Percentiles rank a stretch among this genome's conserved stretches.
These are phyloP conservation scores for Boletus coccyginus DNA, from an alignment of 768 basidiomycete genomes.

Conservation along the genomic window DNA sequence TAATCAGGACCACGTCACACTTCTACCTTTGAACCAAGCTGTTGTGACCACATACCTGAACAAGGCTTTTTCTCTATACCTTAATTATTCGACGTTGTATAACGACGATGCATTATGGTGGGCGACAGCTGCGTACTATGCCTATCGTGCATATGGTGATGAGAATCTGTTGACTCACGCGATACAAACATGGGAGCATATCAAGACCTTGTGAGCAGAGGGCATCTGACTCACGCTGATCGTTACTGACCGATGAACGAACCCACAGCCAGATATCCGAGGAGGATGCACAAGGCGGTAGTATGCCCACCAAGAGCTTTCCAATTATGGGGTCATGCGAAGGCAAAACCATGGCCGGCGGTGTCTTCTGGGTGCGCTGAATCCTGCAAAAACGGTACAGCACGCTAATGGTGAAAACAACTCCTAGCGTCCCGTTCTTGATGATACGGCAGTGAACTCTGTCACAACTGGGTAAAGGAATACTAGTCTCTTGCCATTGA, in stretches of 20 bases:
- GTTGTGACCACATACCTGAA: slow-evolving; percentile 7
- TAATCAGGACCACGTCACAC: slow-evolving; percentile 23
- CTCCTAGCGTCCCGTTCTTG: slow-evolving; percentile 39
- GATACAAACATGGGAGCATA: slow-evolving; percentile 46
- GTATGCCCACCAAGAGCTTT: slow-evolving; percentile 41
- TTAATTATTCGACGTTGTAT: slow-evolving; percentile 6
- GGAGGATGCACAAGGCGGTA: slow-evolving; percentile 37
- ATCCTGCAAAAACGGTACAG: background rate
- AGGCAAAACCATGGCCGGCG: slow-evolving; percentile 50
- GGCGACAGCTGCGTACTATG: slow-evolving; percentile 51
- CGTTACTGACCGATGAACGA: background rate
- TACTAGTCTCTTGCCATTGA: background rate
- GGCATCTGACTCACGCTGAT: background rate
- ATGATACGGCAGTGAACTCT: slow-evolving; percentile 46
- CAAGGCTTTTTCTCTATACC: slow-evolving; percentile 4
- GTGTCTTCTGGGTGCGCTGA: slow-evolving; percentile 50
- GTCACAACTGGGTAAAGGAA: slow-evolving; percentile 46
- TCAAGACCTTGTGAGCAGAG: slow-evolving; percentile 42
- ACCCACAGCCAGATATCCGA: slow-evolving; percentile 33
- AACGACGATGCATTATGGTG: slow-evolving; percentile 41
- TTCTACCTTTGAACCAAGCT: background rate
- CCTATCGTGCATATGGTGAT: slow-evolving; percentile 47
- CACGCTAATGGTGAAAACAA: background rate
- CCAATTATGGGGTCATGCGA: slow-evolving; percentile 42
- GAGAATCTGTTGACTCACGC: slow-evolving; percentile 41